Evolutionary conservation across 139 green algal genomes (phyloP).

Genomic region (Coelastrella sp.): DNA sequence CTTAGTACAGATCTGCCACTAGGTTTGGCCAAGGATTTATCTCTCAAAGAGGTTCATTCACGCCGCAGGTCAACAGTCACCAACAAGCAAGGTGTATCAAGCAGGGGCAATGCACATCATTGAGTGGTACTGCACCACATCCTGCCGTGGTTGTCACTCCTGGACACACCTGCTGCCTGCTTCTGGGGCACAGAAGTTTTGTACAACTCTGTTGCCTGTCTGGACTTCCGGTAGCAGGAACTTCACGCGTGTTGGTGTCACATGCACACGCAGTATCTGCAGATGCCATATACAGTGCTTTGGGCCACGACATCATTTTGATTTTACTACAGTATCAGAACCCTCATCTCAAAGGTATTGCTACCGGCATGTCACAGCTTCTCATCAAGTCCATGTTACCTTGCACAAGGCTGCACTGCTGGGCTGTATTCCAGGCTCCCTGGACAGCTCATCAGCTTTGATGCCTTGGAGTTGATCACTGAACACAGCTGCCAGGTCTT

Average conservation of each 20-base stretch:
- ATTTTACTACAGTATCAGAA: neutral
- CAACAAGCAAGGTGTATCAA: no score
- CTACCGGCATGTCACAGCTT: no score
- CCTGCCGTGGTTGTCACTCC: neutral
- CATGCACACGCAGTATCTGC: slow-evolving; percentile 27
- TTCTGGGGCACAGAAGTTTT: slow-evolving; percentile 11
- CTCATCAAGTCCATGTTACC: no score
- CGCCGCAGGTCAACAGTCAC: no score
- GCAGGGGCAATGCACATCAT: neutral
- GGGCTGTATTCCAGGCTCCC: no score
- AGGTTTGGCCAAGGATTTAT: no score
- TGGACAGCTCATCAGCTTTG: no score
- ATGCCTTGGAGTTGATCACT: neutral
- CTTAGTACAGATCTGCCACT: no score
- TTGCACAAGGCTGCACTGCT: no score
- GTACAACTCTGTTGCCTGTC: slow-evolving; percentile 44
- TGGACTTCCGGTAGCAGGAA: slow-evolving; percentile 40
- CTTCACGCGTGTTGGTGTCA: slow-evolving; percentile 42
- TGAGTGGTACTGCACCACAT: neutral
- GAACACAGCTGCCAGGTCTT: neutral
- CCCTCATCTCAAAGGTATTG: no score
- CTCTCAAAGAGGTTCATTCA: no score
- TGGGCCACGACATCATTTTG: neutral
- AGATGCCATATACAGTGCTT: neutral
- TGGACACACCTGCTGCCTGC: neutral